Percentiles rank a stretch among this genome's conserved stretches.
Conservation (phyloP, 2,329 filamentous ascomycete genomes). For the Amphichorda felina region DNA sequence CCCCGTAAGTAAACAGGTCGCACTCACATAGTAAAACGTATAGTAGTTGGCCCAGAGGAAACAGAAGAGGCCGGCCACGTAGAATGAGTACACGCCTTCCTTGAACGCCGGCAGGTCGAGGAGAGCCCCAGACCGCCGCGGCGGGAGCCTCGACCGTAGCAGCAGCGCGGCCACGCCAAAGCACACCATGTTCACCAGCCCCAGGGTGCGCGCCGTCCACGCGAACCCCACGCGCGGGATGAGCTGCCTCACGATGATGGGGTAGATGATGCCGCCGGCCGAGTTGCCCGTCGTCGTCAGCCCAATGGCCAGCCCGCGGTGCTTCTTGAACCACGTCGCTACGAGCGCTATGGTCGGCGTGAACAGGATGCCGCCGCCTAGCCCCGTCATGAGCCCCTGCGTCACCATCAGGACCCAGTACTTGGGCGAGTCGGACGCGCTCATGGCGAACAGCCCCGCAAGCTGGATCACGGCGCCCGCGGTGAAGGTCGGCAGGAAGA, state of each 20-base stretch:
- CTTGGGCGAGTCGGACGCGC: constrained; percentile 22
- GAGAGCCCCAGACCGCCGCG: constrained; percentile 21
- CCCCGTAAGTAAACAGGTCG: too few relatives aligned
- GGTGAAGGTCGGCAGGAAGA: constrained; percentile 31
- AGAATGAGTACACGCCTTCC: constrained; percentile 30
- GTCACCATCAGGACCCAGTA: constrained; percentile 47
- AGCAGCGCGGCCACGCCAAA: constrained; percentile 24
- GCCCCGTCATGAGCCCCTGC: constrained; percentile 43
- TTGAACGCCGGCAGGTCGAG: constrained; percentile 33
- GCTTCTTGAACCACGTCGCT: constrained; percentile 51
- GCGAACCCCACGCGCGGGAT: constrained; percentile 19
- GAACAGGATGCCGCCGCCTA: constrained; percentile 52
- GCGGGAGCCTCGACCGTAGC: constrained; percentile 27
- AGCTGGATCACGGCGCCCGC: constrained; percentile 27
- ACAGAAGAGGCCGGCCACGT: constrained; percentile 20
- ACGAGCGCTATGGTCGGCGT: constrained; percentile 52
- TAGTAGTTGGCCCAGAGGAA: constrained; percentile 12
- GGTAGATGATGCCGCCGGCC: constrained; percentile 48
- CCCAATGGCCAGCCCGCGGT: constrained; percentile 48
- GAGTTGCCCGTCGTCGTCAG: constrained; percentile 47
- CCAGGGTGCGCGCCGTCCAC: constrained; percentile 48
- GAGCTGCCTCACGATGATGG: constrained; percentile 18
- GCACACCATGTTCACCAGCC: constrained; percentile 41
- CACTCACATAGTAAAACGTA: constrained; percentile 14
- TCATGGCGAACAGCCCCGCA: constrained; percentile 35